Base-by-base conservation (phyloP, 768 basidiomycete species). In the Xanthoconium stramineum region DNA sequence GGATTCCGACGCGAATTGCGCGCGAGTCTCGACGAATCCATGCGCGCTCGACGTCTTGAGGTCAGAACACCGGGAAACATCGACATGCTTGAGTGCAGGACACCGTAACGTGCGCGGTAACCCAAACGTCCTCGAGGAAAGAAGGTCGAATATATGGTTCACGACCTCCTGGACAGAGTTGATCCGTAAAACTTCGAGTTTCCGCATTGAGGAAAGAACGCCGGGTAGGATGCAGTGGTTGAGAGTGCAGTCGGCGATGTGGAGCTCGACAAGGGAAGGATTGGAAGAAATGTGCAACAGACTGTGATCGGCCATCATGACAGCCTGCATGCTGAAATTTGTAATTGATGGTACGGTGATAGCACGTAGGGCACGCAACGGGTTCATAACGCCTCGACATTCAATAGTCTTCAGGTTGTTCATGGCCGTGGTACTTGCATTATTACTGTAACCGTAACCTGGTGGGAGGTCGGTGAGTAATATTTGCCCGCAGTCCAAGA, bases 11-110 rank as follows among this genome's bases (percentile, higher is more conserved):
- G 49, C 59, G 15, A 46, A 44, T 32, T 59, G 60, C 13, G 77
- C 64, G 17, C 85, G 81, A 7, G 73, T 67, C 62, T 78, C 83
- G 52, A 89, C 77, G 13, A 89, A 73, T 7, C 78, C 75, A 13
- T 82, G 74, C 28, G 83, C 64, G 2, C 78, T 76, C 7, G 82
- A 81, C 0, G 82, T 80, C 45, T 69, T 72, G 17, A 88, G 68
- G 52, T 83, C 81, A 0, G 78, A 66, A 59, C 81, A 83, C 39
- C 74, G 61, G 0, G 86, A 83, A 45, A 89, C 70, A 52, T 88
- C 76, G 54, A 88, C 64, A 40, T 81, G 70, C n/a, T 68, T 73
- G 30, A 86, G 65, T 36, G 58, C 56, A 12, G 83, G 83, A 55
- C 85, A 87, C 8, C 75, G 37, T 33, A 59, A 45, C 35, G 37